These are phyloP conservation scores for Oryza officinalis DNA, from an alignment of 176 grass and related monocot species.

Conservation along the genomic window DNA sequence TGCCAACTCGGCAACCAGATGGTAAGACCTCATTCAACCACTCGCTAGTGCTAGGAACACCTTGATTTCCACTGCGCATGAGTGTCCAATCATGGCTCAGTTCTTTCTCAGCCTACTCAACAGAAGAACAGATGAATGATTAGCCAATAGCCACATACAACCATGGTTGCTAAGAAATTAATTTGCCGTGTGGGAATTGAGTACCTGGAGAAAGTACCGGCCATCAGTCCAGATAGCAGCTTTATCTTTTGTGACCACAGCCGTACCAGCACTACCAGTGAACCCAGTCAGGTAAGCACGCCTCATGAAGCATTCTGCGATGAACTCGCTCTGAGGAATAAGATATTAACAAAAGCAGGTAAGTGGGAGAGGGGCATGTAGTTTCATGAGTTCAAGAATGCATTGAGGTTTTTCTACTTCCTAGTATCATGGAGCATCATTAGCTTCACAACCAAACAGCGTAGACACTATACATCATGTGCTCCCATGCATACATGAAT, in stretches of 20 bases:
- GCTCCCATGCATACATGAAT: neutral
- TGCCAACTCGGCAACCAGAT: conserved; percentile 80
- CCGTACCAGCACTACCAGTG: conserved; percentile 96
- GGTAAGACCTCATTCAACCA: conserved; percentile 93
- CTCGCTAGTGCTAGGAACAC: conserved; percentile 78
- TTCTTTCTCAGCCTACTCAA: conserved; percentile 81
- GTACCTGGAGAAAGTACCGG: conserved; percentile 94
- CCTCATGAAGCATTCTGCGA: conserved; percentile 88
- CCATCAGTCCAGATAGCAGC: conserved; percentile 98
- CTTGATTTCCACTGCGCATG: conserved; percentile 85
- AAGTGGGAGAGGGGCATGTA: conserved; percentile 4
- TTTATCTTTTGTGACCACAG: conserved; percentile 87
- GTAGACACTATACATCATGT: neutral
- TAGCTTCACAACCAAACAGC: neutral
- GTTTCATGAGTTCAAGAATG: neutral
- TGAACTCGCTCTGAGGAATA: conserved; percentile 82
- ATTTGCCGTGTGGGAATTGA: neutral
- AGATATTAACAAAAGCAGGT: conserved; percentile 6
- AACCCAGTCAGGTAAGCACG: conserved; percentile 80
- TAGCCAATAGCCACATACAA: neutral
- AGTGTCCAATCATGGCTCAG: conserved; percentile 73
- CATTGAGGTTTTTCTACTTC: neutral
- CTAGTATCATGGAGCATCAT: neutral
- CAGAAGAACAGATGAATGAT: neutral
- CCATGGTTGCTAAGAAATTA: neutral